These are phyloP conservation scores for Rhodotorula glutinis DNA, from an alignment of 1,284 basidiomycete species.

Conservation along the genomic window DNA sequence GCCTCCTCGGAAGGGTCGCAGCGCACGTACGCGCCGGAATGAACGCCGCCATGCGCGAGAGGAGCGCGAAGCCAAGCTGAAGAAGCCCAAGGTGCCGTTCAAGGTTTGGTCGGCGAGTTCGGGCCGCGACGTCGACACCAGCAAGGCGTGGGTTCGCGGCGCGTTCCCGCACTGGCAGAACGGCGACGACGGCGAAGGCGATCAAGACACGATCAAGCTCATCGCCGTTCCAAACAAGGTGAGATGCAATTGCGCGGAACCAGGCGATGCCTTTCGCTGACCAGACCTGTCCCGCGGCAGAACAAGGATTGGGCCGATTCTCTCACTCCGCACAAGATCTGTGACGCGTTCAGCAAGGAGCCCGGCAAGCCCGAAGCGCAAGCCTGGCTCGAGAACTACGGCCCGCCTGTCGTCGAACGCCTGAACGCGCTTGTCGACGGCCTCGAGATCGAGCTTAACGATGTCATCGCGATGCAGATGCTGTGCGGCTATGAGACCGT, in stretches of 20 bases:
- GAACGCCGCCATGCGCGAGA: constrained; percentile 29
- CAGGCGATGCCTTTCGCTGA: too few relatives aligned
- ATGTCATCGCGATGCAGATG: constrained; percentile 51
- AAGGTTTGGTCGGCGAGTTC: constrained; percentile 51
- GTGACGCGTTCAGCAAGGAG: constrained; percentile 51
- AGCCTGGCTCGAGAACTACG: constrained; percentile 49
- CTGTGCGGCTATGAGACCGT: constrained; percentile 52
- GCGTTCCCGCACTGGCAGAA: constrained; percentile 50
- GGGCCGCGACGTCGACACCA: constrained; percentile 49
- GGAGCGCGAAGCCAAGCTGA: constrained; percentile 1
- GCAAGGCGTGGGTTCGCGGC: constrained; percentile 50
- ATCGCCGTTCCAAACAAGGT: constrained; percentile 52
- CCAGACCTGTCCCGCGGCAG: neutral
- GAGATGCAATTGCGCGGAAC: too few relatives aligned
- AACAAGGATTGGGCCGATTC: constrained; percentile 49
- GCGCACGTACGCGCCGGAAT: constrained; percentile 3
- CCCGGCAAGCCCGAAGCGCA: constrained; percentile 49
- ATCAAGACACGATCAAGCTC: constrained; percentile 49
- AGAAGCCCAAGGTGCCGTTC: constrained; percentile 41
- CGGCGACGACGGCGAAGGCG: constrained; percentile 50
- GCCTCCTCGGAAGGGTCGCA: constrained; percentile 11
- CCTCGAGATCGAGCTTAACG: constrained; percentile 45
- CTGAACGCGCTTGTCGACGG: constrained; percentile 42
- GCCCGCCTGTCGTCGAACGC: constrained; percentile 45
- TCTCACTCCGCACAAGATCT: constrained; percentile 53